Base-by-base conservation (phyloP, 345 rosid species). In the Murraya koenigii region DNA sequence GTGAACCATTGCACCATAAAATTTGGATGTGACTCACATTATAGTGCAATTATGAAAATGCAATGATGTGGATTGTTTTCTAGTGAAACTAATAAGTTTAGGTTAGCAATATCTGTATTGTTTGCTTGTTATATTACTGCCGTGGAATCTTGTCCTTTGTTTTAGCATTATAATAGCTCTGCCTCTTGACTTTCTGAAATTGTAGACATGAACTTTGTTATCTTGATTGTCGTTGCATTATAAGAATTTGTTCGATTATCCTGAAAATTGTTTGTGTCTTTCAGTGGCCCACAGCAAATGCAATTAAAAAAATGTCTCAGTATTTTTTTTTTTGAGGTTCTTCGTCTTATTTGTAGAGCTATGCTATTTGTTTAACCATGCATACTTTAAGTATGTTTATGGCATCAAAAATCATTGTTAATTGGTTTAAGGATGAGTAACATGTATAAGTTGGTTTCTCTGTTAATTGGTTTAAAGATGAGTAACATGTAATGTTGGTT, bases 381-480 rank as follows among this genome's bases (percentile, higher is more conserved):
- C 30, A 56, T 19, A 63, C 67, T 58, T 25, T 44, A 25, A 73
- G 15, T 60, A 25, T 47, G 15, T 28, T 74, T 5, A 20, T 41
- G 55, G 44, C 32, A 19, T 20, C 11, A 20, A 9, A 11, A 25
- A 9, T 6, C 20, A 28, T 47, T 3, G 30, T 28, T 13, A 30
- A 30, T 54, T 66, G 72, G 63, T 63, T 64, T 26, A 13, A 28
- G 41, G 65, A 76, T 49, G 59, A 70, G 20, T 30, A 23, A 77
- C 66, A 47, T 26, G 10, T 65, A 7, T n/a, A n/a, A n/a, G n/a
- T 28, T 36, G 69, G 25, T 39, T 33, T 49, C 66, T 66, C 49
- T 62, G 7, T 66, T 56, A 64, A 30, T 54, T 66, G 72, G 63
- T 63, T 64, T 26, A 13, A 28, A 55, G 65, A 76, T 49, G 59